These are phyloP conservation scores for Rhodotorula paludigena DNA, from an alignment of 768 basidiomycete genomes.

Conservation along the genomic window DNA sequence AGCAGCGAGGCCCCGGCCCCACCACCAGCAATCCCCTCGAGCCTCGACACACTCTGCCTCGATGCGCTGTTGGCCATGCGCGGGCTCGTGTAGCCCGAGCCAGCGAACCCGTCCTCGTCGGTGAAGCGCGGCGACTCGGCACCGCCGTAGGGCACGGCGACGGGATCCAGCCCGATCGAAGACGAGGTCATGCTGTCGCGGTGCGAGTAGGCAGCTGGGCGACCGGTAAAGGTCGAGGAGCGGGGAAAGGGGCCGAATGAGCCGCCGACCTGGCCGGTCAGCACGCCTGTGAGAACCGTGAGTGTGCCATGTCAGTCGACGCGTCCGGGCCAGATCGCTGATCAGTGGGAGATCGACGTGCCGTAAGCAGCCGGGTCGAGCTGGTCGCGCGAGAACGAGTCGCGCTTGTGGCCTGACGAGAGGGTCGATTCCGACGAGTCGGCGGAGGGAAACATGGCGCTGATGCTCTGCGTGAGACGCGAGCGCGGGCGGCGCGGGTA, in stretches of 20 bases:
- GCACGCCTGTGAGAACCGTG: constrained; percentile 22
- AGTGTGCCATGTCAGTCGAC: background rate
- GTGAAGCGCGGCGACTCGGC: constrained; percentile 21
- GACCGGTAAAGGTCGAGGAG: constrained; percentile 31
- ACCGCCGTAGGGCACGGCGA: constrained; percentile 2
- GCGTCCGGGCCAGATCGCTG: background rate
- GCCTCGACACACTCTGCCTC: constrained; percentile 19
- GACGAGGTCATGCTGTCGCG: constrained; percentile 37
- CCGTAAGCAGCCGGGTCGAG: constrained; percentile 27
- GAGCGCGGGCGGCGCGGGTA: constrained; percentile 3
- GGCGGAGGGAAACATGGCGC: constrained; percentile 14
- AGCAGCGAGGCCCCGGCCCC: constrained; percentile 27
- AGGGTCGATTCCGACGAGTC: constrained; percentile 19
- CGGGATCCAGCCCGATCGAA: constrained; percentile 31
- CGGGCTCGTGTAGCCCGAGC: constrained; percentile 4
- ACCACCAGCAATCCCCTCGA: constrained; percentile 21
- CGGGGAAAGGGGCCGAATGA: constrained; percentile 36
- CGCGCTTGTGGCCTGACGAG: constrained; percentile 6
- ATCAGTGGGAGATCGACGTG: background rate
- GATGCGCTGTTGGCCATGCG: constrained; percentile 10
- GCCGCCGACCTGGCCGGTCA: constrained; percentile 32
- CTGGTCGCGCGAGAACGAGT: constrained; percentile 14
- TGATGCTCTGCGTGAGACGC: constrained; percentile 14
- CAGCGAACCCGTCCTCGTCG: constrained; percentile 15
- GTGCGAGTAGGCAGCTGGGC: constrained; percentile 21